Base-by-base conservation (phyloP, 2,329 filamentous ascomycete species). In the Dissoconium aciculare region DNA sequence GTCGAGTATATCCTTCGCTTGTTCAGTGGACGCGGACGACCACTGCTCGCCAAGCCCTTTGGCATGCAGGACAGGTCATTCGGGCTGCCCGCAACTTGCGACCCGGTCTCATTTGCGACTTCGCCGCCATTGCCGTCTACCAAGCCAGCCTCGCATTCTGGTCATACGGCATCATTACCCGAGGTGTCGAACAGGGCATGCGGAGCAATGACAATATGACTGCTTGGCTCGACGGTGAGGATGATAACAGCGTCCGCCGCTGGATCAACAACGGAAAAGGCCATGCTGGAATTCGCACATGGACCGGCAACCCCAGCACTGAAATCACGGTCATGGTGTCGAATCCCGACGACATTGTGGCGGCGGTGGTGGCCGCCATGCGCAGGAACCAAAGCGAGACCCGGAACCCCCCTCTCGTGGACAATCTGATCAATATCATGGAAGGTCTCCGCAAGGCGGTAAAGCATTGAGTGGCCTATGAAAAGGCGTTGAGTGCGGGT, bases 91-190 rank as follows among this genome's bases (percentile, higher is more conserved):
- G 70, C 26, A 45, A 49, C 11, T 41, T 55, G 4, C 49, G 46
- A 15, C 41, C 43, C n/a, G 49, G 50, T 6, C 39, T 52, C 6
- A 49, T 54, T 14, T 52, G 50, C 33, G 71, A 76, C 38, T 80
- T 81, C 47, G 69, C 71, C 38, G 74, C 75, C 0, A 68, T 81
- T 5, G 71, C 69, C 0, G 64, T 80, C 0, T 78, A 80, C 46
- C 76, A 81, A 46, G 74, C 73, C 3, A 64, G 67, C 9, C 57
- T 83, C 4, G 69, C 71, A 0, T 57, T 82, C 24, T 83, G 78
- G 78, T 67, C 68, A 0, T 79, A 76, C 41, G 73, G 74, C 1
- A 67, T 80, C 28, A 51, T 62, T 30, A 55, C 53, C 10, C 53
- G 54, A 15, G n/a, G 19, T n/a, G 19, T n/a, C 19, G 49, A 52